Conservation (phyloP, 768 basidiomycete species). For the Suillus ampliporus region DNA sequence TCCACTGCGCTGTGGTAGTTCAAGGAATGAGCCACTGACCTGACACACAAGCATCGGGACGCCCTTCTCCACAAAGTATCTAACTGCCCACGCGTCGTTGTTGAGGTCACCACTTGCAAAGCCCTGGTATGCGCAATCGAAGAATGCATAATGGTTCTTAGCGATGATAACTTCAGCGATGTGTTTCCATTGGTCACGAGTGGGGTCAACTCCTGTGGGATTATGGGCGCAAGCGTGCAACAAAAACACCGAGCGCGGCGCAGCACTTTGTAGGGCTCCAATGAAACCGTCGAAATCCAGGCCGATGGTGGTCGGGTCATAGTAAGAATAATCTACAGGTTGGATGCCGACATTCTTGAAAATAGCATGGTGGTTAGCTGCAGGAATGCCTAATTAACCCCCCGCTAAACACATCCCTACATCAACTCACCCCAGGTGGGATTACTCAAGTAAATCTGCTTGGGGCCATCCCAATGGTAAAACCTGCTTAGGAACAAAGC, state of each 20-base stretch:
- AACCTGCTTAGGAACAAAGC: slow-evolving; percentile 85
- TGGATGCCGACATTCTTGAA: slow-evolving; percentile 90
- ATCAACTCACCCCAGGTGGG: slow-evolving; percentile 82
- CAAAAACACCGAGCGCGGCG: slow-evolving; percentile 82
- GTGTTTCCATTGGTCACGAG: slow-evolving; percentile 82
- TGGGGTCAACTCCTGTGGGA: slow-evolving; percentile 96
- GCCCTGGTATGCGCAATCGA: too few species aligned
- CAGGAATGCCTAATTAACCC: background rate
- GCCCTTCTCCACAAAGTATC: slow-evolving; percentile 78
- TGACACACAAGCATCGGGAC: slow-evolving; percentile 88
- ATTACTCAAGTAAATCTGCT: slow-evolving; percentile 83
- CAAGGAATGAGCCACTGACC: slow-evolving; percentile 60
- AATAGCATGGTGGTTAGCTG: slow-evolving; percentile 90
- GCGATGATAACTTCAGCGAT: slow-evolving; percentile 48
- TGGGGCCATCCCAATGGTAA: slow-evolving; percentile 71
- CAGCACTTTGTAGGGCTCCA: slow-evolving; percentile 62
- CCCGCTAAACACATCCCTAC: slow-evolving; percentile 4
- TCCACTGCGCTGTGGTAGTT: background rate
- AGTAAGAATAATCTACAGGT: slow-evolving; percentile 92
- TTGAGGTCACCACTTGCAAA: slow-evolving; percentile 86
- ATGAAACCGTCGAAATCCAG: slow-evolving; percentile 80
- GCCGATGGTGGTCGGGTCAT: slow-evolving; percentile 87
- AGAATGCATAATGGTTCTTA: slow-evolving; percentile 56
- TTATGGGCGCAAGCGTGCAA: slow-evolving; percentile 97
- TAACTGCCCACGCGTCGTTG: slow-evolving; percentile 89